Evolutionary conservation across 2,329 filamentous ascomycete genomes (phyloP).

Genomic region (Penicillium glabrum): DNA sequence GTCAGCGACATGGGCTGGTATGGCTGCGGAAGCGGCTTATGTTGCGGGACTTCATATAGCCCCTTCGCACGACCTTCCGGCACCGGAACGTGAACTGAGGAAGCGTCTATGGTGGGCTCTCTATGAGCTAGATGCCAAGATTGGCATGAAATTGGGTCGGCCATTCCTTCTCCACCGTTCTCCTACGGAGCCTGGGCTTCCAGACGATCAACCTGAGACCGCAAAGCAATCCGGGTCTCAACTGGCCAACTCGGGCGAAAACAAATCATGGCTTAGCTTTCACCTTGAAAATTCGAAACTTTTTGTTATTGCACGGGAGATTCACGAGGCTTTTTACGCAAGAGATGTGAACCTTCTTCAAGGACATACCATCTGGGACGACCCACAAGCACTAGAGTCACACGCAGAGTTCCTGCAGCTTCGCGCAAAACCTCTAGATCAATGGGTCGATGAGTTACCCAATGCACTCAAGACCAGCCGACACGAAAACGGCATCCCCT

Average conservation of each 20-base stretch:
- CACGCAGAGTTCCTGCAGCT: slow-evolving; percentile 33
- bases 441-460: slow-evolving; percentile 40
- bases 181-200: slow-evolving; percentile 32
- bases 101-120: slow-evolving; percentile 56
- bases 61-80: slow-evolving; percentile 37
- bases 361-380: slow-evolving; percentile 29
- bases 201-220: slow-evolving; percentile 11
- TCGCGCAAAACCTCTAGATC: slow-evolving; percentile 26
- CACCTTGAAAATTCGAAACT: slow-evolving; percentile 17
- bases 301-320: slow-evolving; percentile 7
- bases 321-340: slow-evolving; percentile 20
- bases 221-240: slow-evolving; percentile 14
- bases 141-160: slow-evolving; percentile 21
- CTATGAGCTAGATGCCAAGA: slow-evolving; percentile 50
- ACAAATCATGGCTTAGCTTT: slow-evolving; percentile 24
- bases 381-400: slow-evolving; percentile 28
- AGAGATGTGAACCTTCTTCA: slow-evolving; percentile 10
- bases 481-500: slow-evolving; percentile 30
- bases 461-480: slow-evolving; percentile 39
- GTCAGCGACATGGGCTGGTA: slow-evolving; percentile 41
- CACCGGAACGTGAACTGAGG: slow-evolving; percentile 43
- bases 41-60: slow-evolving; percentile 52
- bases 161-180: slow-evolving; percentile 33
- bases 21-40: slow-evolving; percentile 48
- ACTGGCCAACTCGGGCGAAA: slow-evolving; percentile 12